Percentiles rank a stretch among this genome's conserved stretches.
Evolutionary conservation across 805 yeast species (phyloP).

Genomic region (Wickerhamiella alocasiicola): DNA sequence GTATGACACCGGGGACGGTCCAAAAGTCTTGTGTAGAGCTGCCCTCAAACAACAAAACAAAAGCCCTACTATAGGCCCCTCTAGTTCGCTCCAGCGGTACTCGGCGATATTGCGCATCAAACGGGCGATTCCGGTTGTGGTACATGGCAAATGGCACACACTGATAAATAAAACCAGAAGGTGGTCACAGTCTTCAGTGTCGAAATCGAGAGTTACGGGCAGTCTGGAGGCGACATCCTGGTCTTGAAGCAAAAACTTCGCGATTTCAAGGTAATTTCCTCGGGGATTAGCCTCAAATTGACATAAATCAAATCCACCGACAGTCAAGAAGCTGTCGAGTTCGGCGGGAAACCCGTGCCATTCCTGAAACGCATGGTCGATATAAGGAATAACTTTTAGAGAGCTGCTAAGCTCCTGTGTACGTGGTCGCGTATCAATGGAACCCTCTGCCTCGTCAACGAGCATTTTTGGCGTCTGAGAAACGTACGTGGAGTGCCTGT

Average conservation of each 20-base stretch:
- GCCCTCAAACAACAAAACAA: constrained; percentile 3
- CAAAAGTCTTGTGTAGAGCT: constrained; percentile 1
- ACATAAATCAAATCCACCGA: not conserved
- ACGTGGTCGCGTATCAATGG: constrained; percentile 17
- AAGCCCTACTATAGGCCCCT: constrained; percentile 3
- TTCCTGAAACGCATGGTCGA: constrained; percentile 15
- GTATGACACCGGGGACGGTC: not conserved
- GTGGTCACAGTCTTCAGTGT: not conserved
- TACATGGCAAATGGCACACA: not conserved
- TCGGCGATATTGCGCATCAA: not conserved
- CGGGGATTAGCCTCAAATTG: not conserved
- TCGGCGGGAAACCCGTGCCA: constrained; percentile 16
- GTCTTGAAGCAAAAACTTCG: not conserved
- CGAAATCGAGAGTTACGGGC: not conserved
- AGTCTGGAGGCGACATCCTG: not conserved
- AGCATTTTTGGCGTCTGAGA: constrained; percentile 5
- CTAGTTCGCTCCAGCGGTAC: constrained; percentile 9
- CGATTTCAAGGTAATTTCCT: not conserved
- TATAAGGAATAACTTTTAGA: constrained; percentile 17
- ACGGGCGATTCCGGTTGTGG: not conserved
- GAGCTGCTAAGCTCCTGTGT: constrained; percentile 20
- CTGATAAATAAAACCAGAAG: not conserved
- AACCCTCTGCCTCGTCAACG: constrained; percentile 10
- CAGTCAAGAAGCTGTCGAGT: constrained; percentile 13
- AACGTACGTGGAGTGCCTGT: no score